Percentiles rank a stretch among this genome's conserved stretches.
Evolutionary conservation across 495 filamentous ascomycete species (phyloP).

Genomic region (Viridothelium virens): DNA sequence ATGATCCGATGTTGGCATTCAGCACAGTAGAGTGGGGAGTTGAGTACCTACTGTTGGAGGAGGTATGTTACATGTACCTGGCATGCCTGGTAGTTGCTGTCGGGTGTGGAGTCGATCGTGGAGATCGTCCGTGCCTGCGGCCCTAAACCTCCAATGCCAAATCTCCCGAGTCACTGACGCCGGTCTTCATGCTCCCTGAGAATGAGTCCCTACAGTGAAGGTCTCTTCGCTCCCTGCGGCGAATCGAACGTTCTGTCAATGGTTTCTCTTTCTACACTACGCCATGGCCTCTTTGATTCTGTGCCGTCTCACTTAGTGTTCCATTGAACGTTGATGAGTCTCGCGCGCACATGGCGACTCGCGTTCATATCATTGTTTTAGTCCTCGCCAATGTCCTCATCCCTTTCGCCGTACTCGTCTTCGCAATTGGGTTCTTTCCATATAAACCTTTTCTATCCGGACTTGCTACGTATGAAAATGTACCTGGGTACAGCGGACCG

Average conservation of each 20-base stretch:
- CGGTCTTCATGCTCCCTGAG: neutral
- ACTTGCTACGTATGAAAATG: conserved; percentile 39
- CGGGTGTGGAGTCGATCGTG: neutral
- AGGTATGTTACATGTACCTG: too few species aligned
- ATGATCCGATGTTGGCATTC: too few species aligned
- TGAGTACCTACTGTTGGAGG: too few species aligned
- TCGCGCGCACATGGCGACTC: neutral
- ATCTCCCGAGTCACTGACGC: neutral
- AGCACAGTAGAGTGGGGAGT: neutral
- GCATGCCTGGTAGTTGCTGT: too few species aligned
- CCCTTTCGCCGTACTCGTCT: conserved; percentile 66
- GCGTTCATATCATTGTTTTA: conserved; percentile 12
- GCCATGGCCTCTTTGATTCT: neutral
- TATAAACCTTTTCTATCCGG: conserved; percentile 91
- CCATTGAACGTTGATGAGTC: neutral
- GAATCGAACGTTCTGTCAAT: neutral
- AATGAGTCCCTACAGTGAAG: neutral
- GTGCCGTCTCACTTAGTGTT: neutral
- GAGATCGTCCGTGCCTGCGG: neutral
- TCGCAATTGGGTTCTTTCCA: conserved; percentile 92
- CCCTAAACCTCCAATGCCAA: neutral
- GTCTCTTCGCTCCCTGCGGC: too few species aligned
- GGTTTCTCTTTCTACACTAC: neutral
- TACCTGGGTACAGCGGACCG: neutral
- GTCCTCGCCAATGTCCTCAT: conserved; percentile 64